phyloP scores from a whole-genome alignment of 257 asterid species.

The Asclepias syriaca region DNA sequence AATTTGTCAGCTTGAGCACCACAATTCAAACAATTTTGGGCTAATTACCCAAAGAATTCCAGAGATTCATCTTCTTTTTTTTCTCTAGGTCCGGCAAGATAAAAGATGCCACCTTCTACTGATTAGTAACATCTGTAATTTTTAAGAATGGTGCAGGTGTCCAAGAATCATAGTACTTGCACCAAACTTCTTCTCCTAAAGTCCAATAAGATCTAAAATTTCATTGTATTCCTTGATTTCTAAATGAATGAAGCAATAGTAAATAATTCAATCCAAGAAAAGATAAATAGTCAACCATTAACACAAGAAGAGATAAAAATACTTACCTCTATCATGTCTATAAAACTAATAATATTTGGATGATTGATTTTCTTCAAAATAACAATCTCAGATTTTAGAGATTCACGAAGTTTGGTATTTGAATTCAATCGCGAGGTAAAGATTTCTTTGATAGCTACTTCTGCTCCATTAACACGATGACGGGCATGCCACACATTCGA shows the following conservation, averaged over 20 bases:
- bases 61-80: background rate
- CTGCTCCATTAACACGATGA: constrained; percentile 75
- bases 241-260: background rate
- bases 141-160: no score
- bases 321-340: constrained; percentile 94
- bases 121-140: no score
- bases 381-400: constrained; percentile 80
- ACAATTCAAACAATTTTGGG: background rate
- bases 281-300: no score
- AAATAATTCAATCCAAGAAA: no score
- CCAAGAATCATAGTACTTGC: background rate
- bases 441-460: constrained; percentile 90
- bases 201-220: background rate
- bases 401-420: constrained; percentile 51
- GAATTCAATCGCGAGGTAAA: constrained; percentile 48
- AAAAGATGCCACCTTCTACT: background rate
- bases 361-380: constrained; percentile 78
- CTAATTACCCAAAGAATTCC: background rate
- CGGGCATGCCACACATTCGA: constrained; percentile 95
- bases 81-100: no score
- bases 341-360: constrained; percentile 85
- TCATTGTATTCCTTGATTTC: background rate
- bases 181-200: background rate
- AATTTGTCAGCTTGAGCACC: background rate
- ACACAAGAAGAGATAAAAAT: no score